A percentile compares a stretch with the other conserved stretches of the same genome.
Evolutionary conservation across 495 filamentous ascomycete species (phyloP).

Genomic region (Aspergillus nanangensis): DNA sequence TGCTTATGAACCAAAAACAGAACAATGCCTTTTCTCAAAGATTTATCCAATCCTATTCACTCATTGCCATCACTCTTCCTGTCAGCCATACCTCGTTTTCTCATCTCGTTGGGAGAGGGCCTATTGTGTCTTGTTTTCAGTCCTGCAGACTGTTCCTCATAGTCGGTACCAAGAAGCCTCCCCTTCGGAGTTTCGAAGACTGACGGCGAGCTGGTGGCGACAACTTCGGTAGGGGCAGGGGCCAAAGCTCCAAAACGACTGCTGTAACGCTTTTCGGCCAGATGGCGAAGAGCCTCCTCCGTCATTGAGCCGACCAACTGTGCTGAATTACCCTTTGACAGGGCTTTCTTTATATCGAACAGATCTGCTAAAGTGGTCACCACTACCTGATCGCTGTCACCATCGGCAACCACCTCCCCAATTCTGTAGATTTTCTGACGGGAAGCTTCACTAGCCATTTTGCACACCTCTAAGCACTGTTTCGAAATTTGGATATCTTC

Average conservation of each 20-base stretch:
- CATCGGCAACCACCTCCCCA: constrained; percentile 28
- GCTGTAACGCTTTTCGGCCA: constrained; percentile 23
- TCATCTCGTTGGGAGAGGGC: constrained; percentile 8
- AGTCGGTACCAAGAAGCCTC: too few relatives aligned
- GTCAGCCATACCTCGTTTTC: too few relatives aligned
- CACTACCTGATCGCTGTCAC: constrained; percentile 29
- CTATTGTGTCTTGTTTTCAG: background rate
- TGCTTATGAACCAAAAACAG: too few relatives aligned
- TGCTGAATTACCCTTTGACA: constrained; percentile 19
- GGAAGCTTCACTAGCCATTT: constrained; percentile 24
- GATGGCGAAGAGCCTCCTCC: constrained; percentile 17
- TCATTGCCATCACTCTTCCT: too few relatives aligned
- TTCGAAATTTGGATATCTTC: constrained; percentile 25
- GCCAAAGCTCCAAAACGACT: constrained; percentile 27
- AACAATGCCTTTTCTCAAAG: too few relatives aligned
- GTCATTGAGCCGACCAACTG: constrained; percentile 29
- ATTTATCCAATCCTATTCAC: too few relatives aligned
- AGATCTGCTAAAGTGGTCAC: constrained; percentile 31
- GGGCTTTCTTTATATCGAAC: constrained; percentile 26
- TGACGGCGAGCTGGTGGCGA: too few relatives aligned
- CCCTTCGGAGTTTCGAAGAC: too few relatives aligned
- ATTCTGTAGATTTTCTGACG: constrained; percentile 25
- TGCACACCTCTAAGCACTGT: constrained; percentile 31
- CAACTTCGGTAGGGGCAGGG: too few relatives aligned
- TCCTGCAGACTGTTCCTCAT: too few relatives aligned